Base-by-base conservation (phyloP, 176 grass and related monocot genomes). In the Saccharum officinarum region DNA sequence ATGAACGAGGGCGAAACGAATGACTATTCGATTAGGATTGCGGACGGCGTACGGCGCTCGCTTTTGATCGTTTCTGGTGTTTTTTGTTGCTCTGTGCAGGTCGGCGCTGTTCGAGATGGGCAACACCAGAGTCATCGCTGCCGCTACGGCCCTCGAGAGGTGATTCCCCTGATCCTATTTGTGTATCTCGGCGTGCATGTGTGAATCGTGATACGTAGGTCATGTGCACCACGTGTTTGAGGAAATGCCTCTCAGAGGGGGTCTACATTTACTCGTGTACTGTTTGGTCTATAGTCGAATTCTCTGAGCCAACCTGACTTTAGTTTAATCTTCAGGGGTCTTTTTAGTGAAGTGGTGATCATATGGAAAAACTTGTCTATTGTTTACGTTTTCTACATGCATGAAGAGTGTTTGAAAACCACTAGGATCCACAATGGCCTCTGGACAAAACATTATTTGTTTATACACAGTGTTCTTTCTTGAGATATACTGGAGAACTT, bases 21-120 rank as follows among this genome's bases (percentile, higher is more conserved):
- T 33, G 36, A 3, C 23, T 49, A 22, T 84, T 66, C 23, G 8
- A 82, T 82, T 55, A 18, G 67, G 66, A 31, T 28, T 82, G 62
- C 12, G 42, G 50, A 55, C 6, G 17, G 50, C 11, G 61, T 64
- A 64, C 25, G 3, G 23, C 1, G 17, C 20, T 73, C 64, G 10
- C 39, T 86, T 82, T 55, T 90, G 36, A 72, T 67, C 36, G 25
- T 6, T 8, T 20, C 8, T 20, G 42, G 40, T 45, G 36, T 41
- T 76, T 25, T 54, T 76, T 64, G 47, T 46, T 80, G 26, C 11
- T 78, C 47, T 68, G 76, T 20, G 33, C 89, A 95, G 95, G 57
- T 99, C 93, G 40, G 93, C 97, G 23, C 79, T 94, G 60, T 99
- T 99, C 73, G 94, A 99, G 86, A 96, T 99, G 97, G 97, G 97